These are phyloP conservation scores for Polychaeton citri DNA, from an alignment of 2,329 filamentous ascomycete species.

Conservation along the genomic window DNA sequence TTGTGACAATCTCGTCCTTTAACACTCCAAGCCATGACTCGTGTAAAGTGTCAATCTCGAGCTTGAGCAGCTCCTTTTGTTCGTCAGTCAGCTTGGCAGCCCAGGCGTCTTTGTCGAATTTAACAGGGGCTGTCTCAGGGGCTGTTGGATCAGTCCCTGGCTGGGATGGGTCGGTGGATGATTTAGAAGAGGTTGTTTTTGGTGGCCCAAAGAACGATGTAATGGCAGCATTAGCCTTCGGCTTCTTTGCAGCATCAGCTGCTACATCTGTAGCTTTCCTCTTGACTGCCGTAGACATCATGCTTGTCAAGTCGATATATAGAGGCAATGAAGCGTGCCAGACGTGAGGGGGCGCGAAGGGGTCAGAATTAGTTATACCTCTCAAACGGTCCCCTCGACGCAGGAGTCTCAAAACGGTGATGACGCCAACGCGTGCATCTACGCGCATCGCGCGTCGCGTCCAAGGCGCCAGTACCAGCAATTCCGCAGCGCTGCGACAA, in stretches of 20 bases:
- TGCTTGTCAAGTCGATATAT: no score
- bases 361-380: no score
- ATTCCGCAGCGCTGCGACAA: no score
- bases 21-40: constrained; percentile 83
- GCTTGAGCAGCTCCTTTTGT: constrained; percentile 65
- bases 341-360: no score
- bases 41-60: constrained; percentile 87
- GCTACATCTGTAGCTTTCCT: constrained; percentile 34
- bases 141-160: constrained; percentile 17
- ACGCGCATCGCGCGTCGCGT: no score
- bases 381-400: no score
- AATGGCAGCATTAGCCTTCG: constrained; percentile 58
- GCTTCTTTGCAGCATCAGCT: constrained; percentile 34
- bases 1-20: constrained; percentile 69
- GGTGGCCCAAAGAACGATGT: constrained; percentile 77
- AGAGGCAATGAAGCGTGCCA: no score
- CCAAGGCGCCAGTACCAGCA: no score
- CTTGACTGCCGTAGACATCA: constrained; percentile 33
- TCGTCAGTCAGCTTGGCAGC: constrained; percentile 64
- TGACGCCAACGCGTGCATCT: no score
- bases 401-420: no score
- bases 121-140: constrained; percentile 24
- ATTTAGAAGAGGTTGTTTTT: constrained; percentile 30
- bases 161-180: constrained; percentile 16
- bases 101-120: constrained; percentile 87